A percentile compares a stretch with the other conserved stretches of the same genome.
These are phyloP conservation scores for Leccinum barrowsii DNA, from an alignment of 768 basidiomycete species.

Conservation along the genomic window DNA sequence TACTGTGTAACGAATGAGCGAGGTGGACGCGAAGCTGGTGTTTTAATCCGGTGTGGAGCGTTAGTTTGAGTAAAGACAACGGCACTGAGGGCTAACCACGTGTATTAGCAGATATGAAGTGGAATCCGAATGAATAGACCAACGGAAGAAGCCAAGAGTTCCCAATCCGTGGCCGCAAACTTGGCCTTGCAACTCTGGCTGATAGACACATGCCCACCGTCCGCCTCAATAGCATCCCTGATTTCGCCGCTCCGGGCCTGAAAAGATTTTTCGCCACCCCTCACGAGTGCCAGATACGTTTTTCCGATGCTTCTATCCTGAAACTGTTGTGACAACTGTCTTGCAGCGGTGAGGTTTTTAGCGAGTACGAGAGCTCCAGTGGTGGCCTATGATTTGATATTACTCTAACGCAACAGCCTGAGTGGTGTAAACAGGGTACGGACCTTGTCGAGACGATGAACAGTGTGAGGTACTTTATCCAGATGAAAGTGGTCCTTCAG, in stretches of 20 bases:
- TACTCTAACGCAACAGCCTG: neutral
- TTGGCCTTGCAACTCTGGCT: constrained; percentile 30
- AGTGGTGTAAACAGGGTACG: neutral
- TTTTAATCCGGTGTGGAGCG: constrained; percentile 59
- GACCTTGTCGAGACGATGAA: constrained; percentile 71
- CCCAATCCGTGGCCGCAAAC: constrained; percentile 48
- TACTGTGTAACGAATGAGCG: constrained; percentile 48
- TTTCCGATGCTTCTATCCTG: constrained; percentile 45
- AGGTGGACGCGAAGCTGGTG: constrained; percentile 71
- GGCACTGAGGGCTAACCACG: constrained; percentile 38
- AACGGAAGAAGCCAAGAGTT: constrained; percentile 56
- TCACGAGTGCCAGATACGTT: constrained; percentile 62
- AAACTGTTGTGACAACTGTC: constrained; percentile 56
- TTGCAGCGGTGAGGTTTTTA: constrained; percentile 39
- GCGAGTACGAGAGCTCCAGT: constrained; percentile 63
- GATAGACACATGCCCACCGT: constrained; percentile 42
- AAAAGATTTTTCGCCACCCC: constrained; percentile 49
- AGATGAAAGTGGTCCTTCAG: constrained; percentile 31
- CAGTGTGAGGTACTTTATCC: constrained; percentile 39
- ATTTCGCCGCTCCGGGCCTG: constrained; percentile 39
- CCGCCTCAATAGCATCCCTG: constrained; percentile 36
- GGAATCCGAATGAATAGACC: constrained; percentile 23
- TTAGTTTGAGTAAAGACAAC: constrained; percentile 54
- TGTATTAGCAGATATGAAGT: constrained; percentile 27
- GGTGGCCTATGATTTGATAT: constrained; percentile 41